Conservation (phyloP, 108 stramenopile species). For the Fragilaria crotonensis region DNA sequence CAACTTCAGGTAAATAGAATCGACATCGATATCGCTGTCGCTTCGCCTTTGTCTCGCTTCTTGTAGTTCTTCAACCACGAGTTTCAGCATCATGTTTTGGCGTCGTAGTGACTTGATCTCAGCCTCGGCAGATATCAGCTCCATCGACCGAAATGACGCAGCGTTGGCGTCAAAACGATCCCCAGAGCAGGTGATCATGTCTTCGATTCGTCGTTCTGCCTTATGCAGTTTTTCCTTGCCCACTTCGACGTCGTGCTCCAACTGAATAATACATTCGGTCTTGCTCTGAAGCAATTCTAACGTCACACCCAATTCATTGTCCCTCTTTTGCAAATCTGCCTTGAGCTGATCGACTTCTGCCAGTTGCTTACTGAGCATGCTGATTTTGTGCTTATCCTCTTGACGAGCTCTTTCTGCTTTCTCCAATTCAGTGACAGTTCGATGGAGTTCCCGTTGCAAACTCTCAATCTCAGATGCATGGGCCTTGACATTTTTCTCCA, state of each 20-base stretch:
- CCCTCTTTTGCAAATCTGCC: background rate
- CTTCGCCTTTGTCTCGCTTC: background rate
- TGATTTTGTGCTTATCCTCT: background rate
- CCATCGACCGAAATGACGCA: background rate
- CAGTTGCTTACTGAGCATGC: background rate
- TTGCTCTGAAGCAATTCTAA: constrained; percentile 1
- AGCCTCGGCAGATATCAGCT: background rate
- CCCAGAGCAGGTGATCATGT: background rate
- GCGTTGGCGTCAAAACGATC: background rate
- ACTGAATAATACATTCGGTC: background rate
- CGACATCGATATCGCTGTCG: background rate
- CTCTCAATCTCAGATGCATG: background rate
- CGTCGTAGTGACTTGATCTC: background rate
- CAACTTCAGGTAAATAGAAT: background rate
- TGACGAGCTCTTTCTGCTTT: background rate
- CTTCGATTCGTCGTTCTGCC: background rate
- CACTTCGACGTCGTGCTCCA: background rate
- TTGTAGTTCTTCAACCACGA: constrained; percentile 2
- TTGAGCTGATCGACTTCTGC: background rate
- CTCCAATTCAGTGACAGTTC: background rate
- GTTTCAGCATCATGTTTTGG: background rate
- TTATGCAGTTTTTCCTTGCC: background rate
- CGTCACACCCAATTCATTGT: background rate
- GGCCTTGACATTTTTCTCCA: constrained; percentile 4
- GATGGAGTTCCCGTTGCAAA: background rate